Evolutionary conservation across 2,329 filamentous ascomycete genomes (phyloP), one percentile per base, ranked within the genome.

Genomic region (Kalmusia sp.): DNA sequence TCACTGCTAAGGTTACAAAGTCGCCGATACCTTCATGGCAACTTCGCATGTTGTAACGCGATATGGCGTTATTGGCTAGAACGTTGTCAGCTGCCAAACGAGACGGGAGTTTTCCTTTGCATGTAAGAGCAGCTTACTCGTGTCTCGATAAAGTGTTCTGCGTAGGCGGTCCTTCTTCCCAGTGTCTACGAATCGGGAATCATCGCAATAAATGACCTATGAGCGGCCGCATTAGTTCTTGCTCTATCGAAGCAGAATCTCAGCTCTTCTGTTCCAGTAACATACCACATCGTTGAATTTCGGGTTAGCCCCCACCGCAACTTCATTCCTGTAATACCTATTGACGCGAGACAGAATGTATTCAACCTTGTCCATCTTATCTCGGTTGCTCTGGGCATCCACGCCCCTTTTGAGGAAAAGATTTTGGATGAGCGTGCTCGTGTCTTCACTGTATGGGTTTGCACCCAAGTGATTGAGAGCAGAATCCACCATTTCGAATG

Each of bases 401-500:
- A 22, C 7, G n/a, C 52, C 52, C 15, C 44, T 17, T 22, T 51
- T 41, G 12, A 52, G 38, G 30, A 56, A 56, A n/a, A 59, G 41
- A 15, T 39, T 25, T n/a, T 28, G 25, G 11, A 59, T 15, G 9
- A 56, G 24, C 5, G 46, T 34, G 5, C 27, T 30, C 2, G 54
- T 52, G 8, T 51, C 19, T 28, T 12, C 3, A n/a, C 46, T 12
- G 14, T 25, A 40, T 4, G 40, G 41, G 9, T 27, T 14, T 7
- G 31, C 15, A 4, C 22, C 33, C 7, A 56, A 50, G 9, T 25
- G 33, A 12, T 11, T 12, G 21, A 49, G 25, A 14, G 53, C 56
- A 3, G 53, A 37, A 33, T 53, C 50, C 2, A 28, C 54, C 54
- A 56, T 59, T 21, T 40, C 37, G 22, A 59, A 49, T 19, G 56